phyloP scores from a whole-genome alignment of 2,329 filamentous ascomycete species.

The Nigrospora oryzae region DNA sequence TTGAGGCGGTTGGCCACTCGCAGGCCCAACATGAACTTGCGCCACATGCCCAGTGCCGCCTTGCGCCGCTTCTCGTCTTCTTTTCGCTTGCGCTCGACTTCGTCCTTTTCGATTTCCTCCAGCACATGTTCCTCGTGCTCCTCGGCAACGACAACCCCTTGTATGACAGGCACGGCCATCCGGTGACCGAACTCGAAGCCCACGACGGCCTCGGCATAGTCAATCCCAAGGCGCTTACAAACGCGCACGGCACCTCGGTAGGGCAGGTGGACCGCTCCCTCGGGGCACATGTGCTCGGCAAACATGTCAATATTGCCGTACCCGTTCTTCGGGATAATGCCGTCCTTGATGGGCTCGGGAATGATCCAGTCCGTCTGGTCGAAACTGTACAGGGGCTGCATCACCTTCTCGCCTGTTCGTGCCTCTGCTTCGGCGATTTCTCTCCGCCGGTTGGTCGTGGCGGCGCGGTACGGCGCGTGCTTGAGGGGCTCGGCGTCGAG shows the following conservation, averaged over 20 bases:
- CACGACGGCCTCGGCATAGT: constrained; percentile 89
- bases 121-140: constrained; percentile 69
- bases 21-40: constrained; percentile 78
- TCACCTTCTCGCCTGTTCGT: constrained; percentile 70
- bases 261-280: constrained; percentile 72
- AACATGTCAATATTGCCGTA: constrained; percentile 98
- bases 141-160: constrained; percentile 79
- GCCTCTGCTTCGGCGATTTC: constrained; percentile 83
- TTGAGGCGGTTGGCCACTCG: constrained; percentile 71
- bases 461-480: constrained; percentile 79
- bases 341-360: constrained; percentile 74
- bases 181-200: constrained; percentile 95
- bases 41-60: constrained; percentile 67
- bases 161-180: constrained; percentile 86
- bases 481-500: constrained; percentile 71
- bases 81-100: constrained; percentile 65
- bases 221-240: constrained; percentile 76
- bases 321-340: constrained; percentile 84
- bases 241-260: constrained; percentile 68
- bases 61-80: constrained; percentile 79
- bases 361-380: constrained; percentile 96
- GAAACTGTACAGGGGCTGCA: constrained; percentile 76
- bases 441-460: constrained; percentile 77
- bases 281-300: constrained; percentile 84
- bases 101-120: constrained; percentile 71